Base-by-base conservation (phyloP, 1,284 basidiomycete genomes). In the Fomitopsis pinicola region DNA sequence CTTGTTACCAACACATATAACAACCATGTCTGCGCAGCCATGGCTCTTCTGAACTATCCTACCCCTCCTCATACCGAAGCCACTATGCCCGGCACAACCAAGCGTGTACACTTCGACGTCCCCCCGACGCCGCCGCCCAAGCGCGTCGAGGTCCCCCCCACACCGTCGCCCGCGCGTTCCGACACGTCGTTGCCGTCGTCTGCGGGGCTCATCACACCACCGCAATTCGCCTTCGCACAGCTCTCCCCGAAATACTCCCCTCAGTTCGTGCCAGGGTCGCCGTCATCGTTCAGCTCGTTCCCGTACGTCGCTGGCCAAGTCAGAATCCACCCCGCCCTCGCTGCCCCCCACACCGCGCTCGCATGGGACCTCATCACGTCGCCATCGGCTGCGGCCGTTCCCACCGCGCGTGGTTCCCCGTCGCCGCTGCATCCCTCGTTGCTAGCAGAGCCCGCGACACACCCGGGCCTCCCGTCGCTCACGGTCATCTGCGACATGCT, bases 41-140 rank as follows among this genome's bases (percentile, higher is more conserved):
- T 40, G 35, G 17, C 35, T 33, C 35, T 17, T 40, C 52, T 38
- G 22, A 36, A 36, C 52, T 54, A 36, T 40, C 52, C n/a, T 19
- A 54, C 6, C 35, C 52, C 33, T 35, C 58, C 15, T 2, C 26
- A 19, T 3, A n/a, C 36, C 28, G 48, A 50, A 14, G 1, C 44
- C 58, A 15, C 28, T 14, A 45, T 50, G 50, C 45, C 58, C 42
- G 42, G 48, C 5, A 44, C 53, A 19, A 55, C 35, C 54, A 61
- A 58, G 33, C 60, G 60, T 42, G 60, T 61, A 30, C 60, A 61
- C 57, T 61, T 61, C 60, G 56, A 61, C 59, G 19, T 60, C 54
- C 59, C 60, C 48, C 56, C 60, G 36, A 61, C 59, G 42, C 59
- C 59, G 22, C 57, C 60, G 14, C 60, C 60, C 8, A 50, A 57